Conservation (phyloP, 73 alveolate species). For the Stentor coeruleus region DNA sequence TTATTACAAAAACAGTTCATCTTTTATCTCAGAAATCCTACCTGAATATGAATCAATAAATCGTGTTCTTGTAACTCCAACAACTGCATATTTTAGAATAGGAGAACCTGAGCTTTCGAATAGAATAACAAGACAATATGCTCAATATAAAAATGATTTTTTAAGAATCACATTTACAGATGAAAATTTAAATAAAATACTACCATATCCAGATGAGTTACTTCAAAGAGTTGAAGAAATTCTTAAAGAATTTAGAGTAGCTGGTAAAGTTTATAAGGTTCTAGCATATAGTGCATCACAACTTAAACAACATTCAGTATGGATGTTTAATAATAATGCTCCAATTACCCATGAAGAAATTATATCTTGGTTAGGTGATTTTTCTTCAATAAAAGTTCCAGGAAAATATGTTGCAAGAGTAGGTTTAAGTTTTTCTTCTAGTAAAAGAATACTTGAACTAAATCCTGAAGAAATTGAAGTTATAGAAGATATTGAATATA, state of each 20-base stretch:
- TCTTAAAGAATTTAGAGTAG: slow-evolving; percentile 47
- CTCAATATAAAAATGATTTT: slow-evolving; percentile 52
- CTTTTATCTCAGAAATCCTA: neutral
- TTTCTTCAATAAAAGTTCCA: slow-evolving; percentile 49
- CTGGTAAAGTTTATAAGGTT: slow-evolving; percentile 46
- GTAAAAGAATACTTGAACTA: slow-evolving; percentile 51
- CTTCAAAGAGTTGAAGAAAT: slow-evolving; percentile 30
- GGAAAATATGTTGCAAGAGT: slow-evolving; percentile 84
- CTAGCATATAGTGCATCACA: slow-evolving; percentile 83
- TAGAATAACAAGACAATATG: slow-evolving; percentile 59
- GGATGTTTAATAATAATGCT: slow-evolving; percentile 64
- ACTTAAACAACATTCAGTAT: slow-evolving; percentile 70
- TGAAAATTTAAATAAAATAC: slow-evolving; percentile 50
- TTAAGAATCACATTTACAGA: slow-evolving; percentile 68
- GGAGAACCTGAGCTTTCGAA: slow-evolving; percentile 49
- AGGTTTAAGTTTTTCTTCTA: slow-evolving; percentile 79
- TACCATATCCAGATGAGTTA: slow-evolving; percentile 15
- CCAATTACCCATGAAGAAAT: slow-evolving; percentile 43
- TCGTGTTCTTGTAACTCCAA: neutral
- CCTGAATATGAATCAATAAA: neutral
- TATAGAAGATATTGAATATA: slow-evolving; percentile 43
- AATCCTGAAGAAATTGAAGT: slow-evolving; percentile 37
- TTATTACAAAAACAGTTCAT: neutral
- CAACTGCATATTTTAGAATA: neutral
- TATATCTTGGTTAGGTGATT: slow-evolving; percentile 66